Conservation (phyloP, 1,139 yeast species). For the Magnusiomyces sp. region DNA sequence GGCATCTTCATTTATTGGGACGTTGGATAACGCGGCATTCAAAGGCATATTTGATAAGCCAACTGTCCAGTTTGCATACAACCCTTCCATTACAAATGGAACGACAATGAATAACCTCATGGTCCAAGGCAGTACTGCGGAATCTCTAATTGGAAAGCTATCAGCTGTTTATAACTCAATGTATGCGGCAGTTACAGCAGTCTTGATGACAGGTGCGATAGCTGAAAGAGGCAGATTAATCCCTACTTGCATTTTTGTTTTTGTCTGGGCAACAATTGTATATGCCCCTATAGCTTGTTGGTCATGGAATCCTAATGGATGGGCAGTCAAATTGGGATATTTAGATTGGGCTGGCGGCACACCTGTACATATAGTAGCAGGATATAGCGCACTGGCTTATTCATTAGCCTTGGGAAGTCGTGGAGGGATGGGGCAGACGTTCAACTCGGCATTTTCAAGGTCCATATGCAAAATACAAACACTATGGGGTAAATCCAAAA, state of each 20-base stretch:
- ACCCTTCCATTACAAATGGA: too few species aligned
- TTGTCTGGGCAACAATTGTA: slow-evolving; percentile 48
- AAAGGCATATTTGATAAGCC: slow-evolving; percentile 30
- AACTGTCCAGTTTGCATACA: too few species aligned
- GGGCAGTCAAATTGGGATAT: slow-evolving; percentile 45
- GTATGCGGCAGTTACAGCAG: slow-evolving; percentile 46
- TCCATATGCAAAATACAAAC: too few species aligned
- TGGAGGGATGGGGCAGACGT: slow-evolving; percentile 8
- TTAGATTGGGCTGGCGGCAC: slow-evolving; percentile 61
- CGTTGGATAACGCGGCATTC: slow-evolving; percentile 37
- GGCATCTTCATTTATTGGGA: slow-evolving; percentile 41
- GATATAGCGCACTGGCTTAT: slow-evolving; percentile 52
- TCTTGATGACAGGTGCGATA: slow-evolving; percentile 49
- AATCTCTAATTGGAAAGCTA: too few species aligned
- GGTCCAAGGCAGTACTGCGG: too few species aligned
- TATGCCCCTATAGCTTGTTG: slow-evolving; percentile 59
- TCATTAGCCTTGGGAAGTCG: slow-evolving; percentile 50
- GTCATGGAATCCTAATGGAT: slow-evolving; percentile 56
- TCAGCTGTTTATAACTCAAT: slow-evolving; percentile 40
- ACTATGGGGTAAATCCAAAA: too few species aligned
- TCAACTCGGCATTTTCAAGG: too few species aligned
- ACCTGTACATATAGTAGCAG: slow-evolving; percentile 54
- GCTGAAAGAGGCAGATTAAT: slow-evolving; percentile 50
- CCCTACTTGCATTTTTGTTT: slow-evolving; percentile 47
- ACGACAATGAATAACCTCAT: too few species aligned